Base-by-base conservation (phyloP, 306 rosid genomes). In the Sophora flavescens region DNA sequence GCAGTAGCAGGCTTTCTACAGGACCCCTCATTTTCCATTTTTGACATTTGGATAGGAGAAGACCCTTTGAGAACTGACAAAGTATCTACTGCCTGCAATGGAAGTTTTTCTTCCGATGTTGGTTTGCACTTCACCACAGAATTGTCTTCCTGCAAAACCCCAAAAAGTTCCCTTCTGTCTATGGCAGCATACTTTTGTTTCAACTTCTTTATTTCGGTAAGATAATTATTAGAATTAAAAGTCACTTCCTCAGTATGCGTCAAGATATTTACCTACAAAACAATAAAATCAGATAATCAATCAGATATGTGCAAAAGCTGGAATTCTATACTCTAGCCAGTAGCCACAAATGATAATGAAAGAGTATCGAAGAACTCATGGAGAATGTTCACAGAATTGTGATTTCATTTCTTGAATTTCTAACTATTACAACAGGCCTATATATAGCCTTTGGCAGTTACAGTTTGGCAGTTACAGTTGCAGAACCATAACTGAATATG, bases 221-320 rank as follows among this genome's bases (percentile, higher is more conserved):
- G 84, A 6, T 66, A 64, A 8, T 76, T 22, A 22, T 22, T 2
- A 9, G 78, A 68, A 30, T 41, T 22, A 47, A 82, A 71, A 17
- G 68, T 57, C 69, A 88, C 89, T 60, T 84, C 83, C 42, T 85
- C 78, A 15, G 82, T 79, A 64, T 90, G 95, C 15, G 79, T 90
- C 85, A 90, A 78, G 63, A 90, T 68, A 78, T 90, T 88, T 33
- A 90, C 88, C 95, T 90, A 76, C 45, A 58, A 74, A 18, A 68
- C 10, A 65, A 50, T 4, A 76, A 45, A 26, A 54, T 70, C 18
- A 76, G 26, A 65, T 9, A 44, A 28, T 4, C 44, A 66, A 39
- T 54, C 45, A 54, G 30, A 75, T 10, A 33, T 22, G 42, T 32
- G n/a, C 48, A 75, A 28, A 75, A 18, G 8, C 15, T 26, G 52